Base-by-base conservation (phyloP, 2,329 filamentous ascomycete species). In the Teratosphaeria destructans region DNA sequence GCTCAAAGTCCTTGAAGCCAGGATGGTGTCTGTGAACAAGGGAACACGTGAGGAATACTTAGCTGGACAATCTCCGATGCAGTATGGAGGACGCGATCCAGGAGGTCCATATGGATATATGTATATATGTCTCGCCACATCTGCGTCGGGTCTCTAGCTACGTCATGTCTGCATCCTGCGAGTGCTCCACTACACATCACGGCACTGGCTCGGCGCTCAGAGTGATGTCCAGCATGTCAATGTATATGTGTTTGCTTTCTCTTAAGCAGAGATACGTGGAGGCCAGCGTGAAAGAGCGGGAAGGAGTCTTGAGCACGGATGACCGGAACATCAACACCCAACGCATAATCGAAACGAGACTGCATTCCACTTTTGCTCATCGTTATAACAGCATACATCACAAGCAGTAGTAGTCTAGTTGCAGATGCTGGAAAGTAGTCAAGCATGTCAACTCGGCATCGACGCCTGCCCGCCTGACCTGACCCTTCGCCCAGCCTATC, bases 361-460 rank as follows among this genome's bases (percentile, higher is more conserved):
- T 49, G n/a, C 37, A 43, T 47, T 55, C 49, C 57, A 34, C 32
- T 59, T 55, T 56, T 35, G 49, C 35, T 61, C 59, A 57, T 61
- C 52, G 53, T 59, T 61, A 58, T 63, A 62, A 64, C 53, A 57
- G 56, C 61, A 63, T 63, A 60, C 60, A 64, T 55, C 55, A 60
- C 29, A 37, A 59, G 59, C 52, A 32, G 43, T 56, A 32, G 43
- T 56, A 58, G 52, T 60, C 60, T 60, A 62, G 52, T 58, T 56
- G 57, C 57, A 59, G 56, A 62, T 59, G 54, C 52, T 37, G 47
- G 43, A 37, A 60, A 61, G 60, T 58, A 61, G 55, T 61, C 57
- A 62, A 62, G 58, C 58, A 60, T 57, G 53, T 56, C 56, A 23
- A 49, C 43, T 23, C 19, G 37, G 55, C 29, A 58, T 8, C 39